These are phyloP conservation scores for Macrophomina tecta DNA, from an alignment of 2,329 filamentous ascomycete species.

Conservation along the genomic window DNA sequence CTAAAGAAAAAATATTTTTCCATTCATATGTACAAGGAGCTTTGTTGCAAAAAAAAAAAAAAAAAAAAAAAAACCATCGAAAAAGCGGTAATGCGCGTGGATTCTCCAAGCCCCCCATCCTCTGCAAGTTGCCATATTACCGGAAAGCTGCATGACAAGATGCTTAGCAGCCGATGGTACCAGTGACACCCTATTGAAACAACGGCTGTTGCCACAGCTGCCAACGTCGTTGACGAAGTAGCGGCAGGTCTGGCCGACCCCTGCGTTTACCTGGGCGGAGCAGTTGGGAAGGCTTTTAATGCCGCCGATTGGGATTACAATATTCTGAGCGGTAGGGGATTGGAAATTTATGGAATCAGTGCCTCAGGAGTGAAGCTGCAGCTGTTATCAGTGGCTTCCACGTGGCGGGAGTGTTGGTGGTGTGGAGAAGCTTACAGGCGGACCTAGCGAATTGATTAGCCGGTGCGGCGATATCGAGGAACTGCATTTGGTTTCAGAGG, in stretches of 20 bases:
- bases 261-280: background rate
- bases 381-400: background rate
- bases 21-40: background rate
- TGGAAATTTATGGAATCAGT: background rate
- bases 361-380: background rate
- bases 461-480: background rate
- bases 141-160: background rate
- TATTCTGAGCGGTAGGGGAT: background rate
- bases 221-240: background rate
- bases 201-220: background rate
- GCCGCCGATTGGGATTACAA: background rate
- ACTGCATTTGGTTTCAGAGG: background rate
- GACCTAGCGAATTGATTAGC: background rate
- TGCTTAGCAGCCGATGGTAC: background rate
- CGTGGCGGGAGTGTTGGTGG: background rate
- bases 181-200: background rate
- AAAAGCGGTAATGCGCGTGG: background rate
- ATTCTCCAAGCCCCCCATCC: background rate
- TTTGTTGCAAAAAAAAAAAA: background rate
- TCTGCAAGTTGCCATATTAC: background rate
- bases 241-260: background rate
- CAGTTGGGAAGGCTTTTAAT: background rate
- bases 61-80: background rate
- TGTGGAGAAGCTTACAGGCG: background rate
- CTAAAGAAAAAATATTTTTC: background rate